Base-by-base conservation (phyloP, 1,284 basidiomycete species). In the Ganoderma sinense region DNA sequence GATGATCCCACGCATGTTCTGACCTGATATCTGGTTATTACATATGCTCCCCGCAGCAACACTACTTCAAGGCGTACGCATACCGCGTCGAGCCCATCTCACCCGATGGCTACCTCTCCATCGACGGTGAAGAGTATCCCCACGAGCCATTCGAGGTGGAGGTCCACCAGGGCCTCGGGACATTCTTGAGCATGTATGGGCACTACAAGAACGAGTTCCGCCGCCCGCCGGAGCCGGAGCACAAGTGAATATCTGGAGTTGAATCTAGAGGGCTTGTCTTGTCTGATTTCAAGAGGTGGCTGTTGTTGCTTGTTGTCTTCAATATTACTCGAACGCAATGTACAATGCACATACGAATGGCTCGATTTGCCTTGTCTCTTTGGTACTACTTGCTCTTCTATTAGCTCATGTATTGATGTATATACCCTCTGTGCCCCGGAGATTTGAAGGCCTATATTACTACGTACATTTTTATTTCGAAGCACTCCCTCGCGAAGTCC, bases 111-210 rank as follows among this genome's bases (percentile, higher is more conserved):
- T 82, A 83, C 73, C 80, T 95, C 65, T 84, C 89, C 10, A 85
- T 96, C 68, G 97, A 99, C 77, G 97, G 97, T 20, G 97, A 99
- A 82, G 80, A 83, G 18, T 93, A 91, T 76, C 91, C 93, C 1
- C 95, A 94, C 75, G 87, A 91, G 75, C 88, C 91, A 67, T 97
- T 93, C 79, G 90, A 96, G 75, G 92, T 98, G 6, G 94, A 98
- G 79, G 90, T 95, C 6, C 89, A 95, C 74, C 85, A 86, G 31
- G 87, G 89, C 6, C 80, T 94, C 20, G 95, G 89, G 20, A 91
- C 88, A 0, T 80, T 95, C 18, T 80, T 96, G 23, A 94, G 92
- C 76, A 88, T 91, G 55, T 83, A 89, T 69, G 94, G 94, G 1
- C 84, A 85, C 71, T 95, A 91, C 75, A 87, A 86, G 18, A 84